Percentiles rank a stretch among this genome's conserved stretches.
phyloP scores from a whole-genome alignment of 2,329 filamentous ascomycete species.

The Ophiostoma tasmaniense region DNA sequence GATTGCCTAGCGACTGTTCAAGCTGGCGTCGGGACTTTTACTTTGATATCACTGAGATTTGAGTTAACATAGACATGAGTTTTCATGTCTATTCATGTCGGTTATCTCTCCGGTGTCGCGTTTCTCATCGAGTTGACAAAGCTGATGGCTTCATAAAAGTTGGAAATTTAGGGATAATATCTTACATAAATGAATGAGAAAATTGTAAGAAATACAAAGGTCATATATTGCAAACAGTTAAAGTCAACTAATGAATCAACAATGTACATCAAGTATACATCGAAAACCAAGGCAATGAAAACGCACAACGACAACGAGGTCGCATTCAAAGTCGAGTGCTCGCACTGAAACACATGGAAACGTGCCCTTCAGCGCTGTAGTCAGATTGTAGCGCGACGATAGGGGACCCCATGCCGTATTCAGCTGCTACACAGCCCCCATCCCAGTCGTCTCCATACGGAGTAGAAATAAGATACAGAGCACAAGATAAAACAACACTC shows the following conservation, averaged over 20 bases:
- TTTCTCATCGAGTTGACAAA: too few species aligned
- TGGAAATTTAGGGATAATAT: too few species aligned
- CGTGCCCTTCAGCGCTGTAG: neutral
- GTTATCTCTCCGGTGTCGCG: too few species aligned
- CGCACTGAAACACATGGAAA: neutral
- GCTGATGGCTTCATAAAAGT: neutral
- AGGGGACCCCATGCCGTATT: neutral
- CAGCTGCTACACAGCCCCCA: neutral
- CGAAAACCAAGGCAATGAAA: neutral
- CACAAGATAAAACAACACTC: neutral
- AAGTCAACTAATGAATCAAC: neutral
- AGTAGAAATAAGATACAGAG: neutral
- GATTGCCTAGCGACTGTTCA: neutral
- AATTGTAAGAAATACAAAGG: neutral
- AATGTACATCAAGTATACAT: neutral
- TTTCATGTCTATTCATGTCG: too few species aligned
- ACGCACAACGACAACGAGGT: neutral
- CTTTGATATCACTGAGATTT: too few species aligned
- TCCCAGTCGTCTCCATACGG: neutral
- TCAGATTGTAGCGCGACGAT: neutral
- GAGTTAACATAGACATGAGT: too few species aligned
- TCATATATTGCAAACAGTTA: neutral
- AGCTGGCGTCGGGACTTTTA: neutral
- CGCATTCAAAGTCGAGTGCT: neutral
- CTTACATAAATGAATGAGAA: too few species aligned